These are phyloP conservation scores for Potentilla sterilis DNA, from an alignment of 306 rosid species.

Conservation along the genomic window DNA sequence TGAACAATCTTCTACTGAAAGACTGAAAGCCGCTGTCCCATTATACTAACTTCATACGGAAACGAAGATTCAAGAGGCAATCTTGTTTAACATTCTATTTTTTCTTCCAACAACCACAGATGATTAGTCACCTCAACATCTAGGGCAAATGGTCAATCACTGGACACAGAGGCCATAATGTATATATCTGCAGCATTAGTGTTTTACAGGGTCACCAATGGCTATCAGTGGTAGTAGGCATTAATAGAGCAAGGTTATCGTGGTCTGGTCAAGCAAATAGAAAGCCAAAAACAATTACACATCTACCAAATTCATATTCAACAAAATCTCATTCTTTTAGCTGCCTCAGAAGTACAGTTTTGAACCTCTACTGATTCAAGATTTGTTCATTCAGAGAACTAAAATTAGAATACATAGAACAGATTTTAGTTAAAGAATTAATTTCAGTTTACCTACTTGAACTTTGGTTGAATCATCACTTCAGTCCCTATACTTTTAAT, in stretches of 20 bases:
- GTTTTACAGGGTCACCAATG: background rate
- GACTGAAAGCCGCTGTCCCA: too few relatives aligned
- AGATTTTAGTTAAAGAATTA: conserved; percentile 9
- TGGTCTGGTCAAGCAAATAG: background rate
- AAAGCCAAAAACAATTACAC: background rate
- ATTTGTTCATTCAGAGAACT: conserved; percentile 5
- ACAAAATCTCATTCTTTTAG: conserved; percentile 5
- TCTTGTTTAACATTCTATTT: too few relatives aligned
- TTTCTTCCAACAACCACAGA: too few relatives aligned
- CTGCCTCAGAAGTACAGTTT: conserved; percentile 9
- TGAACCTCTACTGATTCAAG: conserved; percentile 7
- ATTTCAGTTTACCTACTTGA: too few relatives aligned
- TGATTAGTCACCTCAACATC: too few relatives aligned
- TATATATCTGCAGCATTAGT: background rate
- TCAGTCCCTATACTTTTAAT: too few relatives aligned
- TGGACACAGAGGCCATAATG: background rate
- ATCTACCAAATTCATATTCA: conserved; percentile 2
- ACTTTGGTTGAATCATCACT: too few relatives aligned
- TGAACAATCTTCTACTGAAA: too few relatives aligned
- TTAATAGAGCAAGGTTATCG: background rate
- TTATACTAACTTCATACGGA: too few relatives aligned
- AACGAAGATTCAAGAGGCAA: too few relatives aligned
- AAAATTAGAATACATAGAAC: conserved; percentile 7
- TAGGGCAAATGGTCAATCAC: background rate
- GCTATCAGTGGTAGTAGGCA: background rate